phyloP scores from a whole-genome alignment of 2,329 filamentous ascomycete genomes.

The Onygenales sp. region DNA sequence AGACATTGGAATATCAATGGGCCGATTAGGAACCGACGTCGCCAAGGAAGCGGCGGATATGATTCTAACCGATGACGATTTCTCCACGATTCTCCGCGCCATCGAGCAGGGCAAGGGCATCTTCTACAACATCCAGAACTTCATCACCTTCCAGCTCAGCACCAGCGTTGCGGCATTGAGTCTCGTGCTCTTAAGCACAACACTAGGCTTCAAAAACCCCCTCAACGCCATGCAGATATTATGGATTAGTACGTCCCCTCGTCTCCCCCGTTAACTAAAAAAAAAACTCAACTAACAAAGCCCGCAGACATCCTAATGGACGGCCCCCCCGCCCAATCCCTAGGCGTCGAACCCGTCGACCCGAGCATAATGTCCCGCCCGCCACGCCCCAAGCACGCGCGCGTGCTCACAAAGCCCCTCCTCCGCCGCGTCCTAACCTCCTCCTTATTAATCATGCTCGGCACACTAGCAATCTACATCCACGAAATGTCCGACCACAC shows the following conservation, averaged over 20 bases:
- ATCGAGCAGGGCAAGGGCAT: slow-evolving; percentile 99
- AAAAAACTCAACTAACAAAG: background rate
- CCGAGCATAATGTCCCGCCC: slow-evolving; percentile 88
- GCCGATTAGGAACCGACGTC: slow-evolving; percentile 86
- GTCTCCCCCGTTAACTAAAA: background rate
- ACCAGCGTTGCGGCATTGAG: slow-evolving; percentile 90
- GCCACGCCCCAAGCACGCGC: slow-evolving; percentile 74
- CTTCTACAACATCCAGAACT: slow-evolving; percentile 99
- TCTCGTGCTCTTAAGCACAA: slow-evolving; percentile 84
- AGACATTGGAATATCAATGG: slow-evolving; percentile 97
- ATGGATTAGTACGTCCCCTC: slow-evolving; percentile 77
- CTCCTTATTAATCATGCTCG: slow-evolving; percentile 80
- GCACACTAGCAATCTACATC: slow-evolving; percentile 84
- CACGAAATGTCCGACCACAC: slow-evolving; percentile 78
- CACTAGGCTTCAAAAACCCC: slow-evolving; percentile 86
- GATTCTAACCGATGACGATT: slow-evolving; percentile 81
- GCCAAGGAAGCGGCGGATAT: slow-evolving; percentile 91
- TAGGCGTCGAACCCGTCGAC: slow-evolving; percentile 91
- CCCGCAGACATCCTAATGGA: slow-evolving; percentile 94
- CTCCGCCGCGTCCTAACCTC: slow-evolving; percentile 80
- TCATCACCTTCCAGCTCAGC: slow-evolving; percentile 95
- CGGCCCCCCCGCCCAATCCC: slow-evolving; percentile 89
- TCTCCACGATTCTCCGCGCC: slow-evolving; percentile 80
- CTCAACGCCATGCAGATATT: slow-evolving; percentile 99
- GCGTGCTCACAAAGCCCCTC: slow-evolving; percentile 77